These are phyloP conservation scores for Saccharomyces hybrid DNA, from an alignment of 1,139 yeast genomes.

Conservation along the genomic window DNA sequence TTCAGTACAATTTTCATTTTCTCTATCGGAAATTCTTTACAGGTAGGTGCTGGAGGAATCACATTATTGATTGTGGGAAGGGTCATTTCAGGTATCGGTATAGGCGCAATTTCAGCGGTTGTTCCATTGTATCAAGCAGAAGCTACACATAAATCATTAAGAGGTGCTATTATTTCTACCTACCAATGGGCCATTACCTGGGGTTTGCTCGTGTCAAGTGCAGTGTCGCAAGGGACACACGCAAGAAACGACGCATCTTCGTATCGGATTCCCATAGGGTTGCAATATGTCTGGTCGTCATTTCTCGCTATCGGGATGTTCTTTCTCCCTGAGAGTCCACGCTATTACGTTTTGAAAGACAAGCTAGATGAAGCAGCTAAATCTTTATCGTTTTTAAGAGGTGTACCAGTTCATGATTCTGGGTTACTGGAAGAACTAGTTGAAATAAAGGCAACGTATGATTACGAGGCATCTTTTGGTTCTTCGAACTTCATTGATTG, in stretches of 20 bases:
- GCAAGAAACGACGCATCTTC: slow-evolving; percentile 47
- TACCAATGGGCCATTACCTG: slow-evolving; percentile 88
- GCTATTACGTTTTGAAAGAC: slow-evolving; percentile 60
- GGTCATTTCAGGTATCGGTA: slow-evolving; percentile 60
- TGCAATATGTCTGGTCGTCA: slow-evolving; percentile 66
- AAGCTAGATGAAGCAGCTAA: slow-evolving; percentile 53
- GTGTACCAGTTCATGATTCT: slow-evolving; percentile 53
- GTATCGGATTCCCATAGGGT: slow-evolving; percentile 67
- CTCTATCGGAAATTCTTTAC: slow-evolving; percentile 57
- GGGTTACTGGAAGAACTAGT: slow-evolving; percentile 68
- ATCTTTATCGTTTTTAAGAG: slow-evolving; percentile 56
- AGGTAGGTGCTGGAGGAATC: slow-evolving; percentile 46
- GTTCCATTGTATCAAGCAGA: slow-evolving; percentile 78
- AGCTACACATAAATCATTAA: slow-evolving; percentile 68
- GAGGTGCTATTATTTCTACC: slow-evolving; percentile 75
- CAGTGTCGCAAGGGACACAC: slow-evolving; percentile 72
- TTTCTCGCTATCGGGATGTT: slow-evolving; percentile 58
- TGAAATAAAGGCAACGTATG: slow-evolving; percentile 72
- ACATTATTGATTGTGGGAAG: slow-evolving; percentile 53
- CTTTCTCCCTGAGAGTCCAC: slow-evolving; percentile 67
- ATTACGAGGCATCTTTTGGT: slow-evolving; percentile 64
- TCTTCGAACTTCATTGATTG: slow-evolving; percentile 51
- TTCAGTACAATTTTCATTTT: slow-evolving; percentile 24
- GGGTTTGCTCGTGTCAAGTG: slow-evolving; percentile 72
- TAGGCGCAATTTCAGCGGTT: slow-evolving; percentile 47